phyloP scores from a whole-genome alignment of 352 stramenopile genomes.

The Globisporangium middletonii region DNA sequence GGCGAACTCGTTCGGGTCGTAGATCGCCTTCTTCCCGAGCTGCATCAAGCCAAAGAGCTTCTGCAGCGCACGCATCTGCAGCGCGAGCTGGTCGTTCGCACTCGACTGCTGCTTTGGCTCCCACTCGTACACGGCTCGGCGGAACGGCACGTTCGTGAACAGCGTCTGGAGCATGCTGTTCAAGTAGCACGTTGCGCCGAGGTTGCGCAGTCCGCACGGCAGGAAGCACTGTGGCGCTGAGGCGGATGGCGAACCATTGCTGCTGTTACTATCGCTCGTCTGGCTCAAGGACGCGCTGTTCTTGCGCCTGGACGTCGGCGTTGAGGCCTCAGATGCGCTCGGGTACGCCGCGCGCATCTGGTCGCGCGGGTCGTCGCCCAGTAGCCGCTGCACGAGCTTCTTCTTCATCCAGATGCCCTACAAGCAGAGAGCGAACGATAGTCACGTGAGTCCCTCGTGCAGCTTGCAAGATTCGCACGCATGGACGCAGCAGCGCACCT shows the following conservation, averaged over 20 bases:
- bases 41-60: constrained; percentile 84
- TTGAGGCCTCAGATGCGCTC: neutral
- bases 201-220: constrained; percentile 74
- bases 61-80: constrained; percentile 77
- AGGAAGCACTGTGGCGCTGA: neutral
- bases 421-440: neutral
- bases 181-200: constrained; percentile 85
- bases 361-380: constrained; percentile 67
- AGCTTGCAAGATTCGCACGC: neutral
- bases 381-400: constrained; percentile 41
- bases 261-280: neutral
- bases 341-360: constrained; percentile 27
- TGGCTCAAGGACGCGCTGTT: constrained; percentile 5
- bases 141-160: constrained; percentile 70
- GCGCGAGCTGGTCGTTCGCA: constrained; percentile 39
- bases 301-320: constrained; percentile 3
- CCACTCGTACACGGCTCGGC: constrained; percentile 75
- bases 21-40: constrained; percentile 55
- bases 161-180: constrained; percentile 87
- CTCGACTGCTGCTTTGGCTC: constrained; percentile 41
- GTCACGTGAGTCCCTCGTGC: neutral
- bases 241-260: too few relatives aligned
- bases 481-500: constrained; percentile 19
- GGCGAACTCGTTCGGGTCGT: constrained; percentile 76
- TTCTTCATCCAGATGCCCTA: constrained; percentile 65